Evolutionary conservation across 306 rosid species (phyloP).

Genomic region (Lathyrus oleraceus): DNA sequence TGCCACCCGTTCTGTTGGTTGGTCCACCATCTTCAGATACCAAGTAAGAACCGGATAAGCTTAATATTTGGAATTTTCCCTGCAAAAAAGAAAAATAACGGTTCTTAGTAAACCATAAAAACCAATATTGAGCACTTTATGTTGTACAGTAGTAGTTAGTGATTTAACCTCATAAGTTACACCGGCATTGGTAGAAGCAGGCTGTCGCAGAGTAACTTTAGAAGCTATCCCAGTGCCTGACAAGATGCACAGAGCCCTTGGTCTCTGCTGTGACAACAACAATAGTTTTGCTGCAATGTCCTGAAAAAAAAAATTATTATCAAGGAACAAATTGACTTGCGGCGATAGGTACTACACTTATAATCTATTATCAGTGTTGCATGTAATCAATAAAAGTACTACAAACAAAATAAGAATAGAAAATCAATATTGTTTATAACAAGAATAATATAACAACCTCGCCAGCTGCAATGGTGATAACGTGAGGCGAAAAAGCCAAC

Average conservation of each 20-base stretch:
- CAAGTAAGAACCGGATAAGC: slow-evolving; percentile 94
- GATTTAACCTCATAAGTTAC: slow-evolving; percentile 71
- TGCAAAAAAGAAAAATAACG: slow-evolving; percentile 34
- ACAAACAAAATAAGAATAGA: slow-evolving; percentile 1
- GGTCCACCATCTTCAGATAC: slow-evolving; percentile 95
- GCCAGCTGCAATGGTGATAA: slow-evolving; percentile 73
- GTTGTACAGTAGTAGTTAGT: neutral
- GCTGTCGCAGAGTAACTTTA: slow-evolving; percentile 78
- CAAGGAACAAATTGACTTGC: slow-evolving; percentile 34
- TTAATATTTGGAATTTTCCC: slow-evolving; percentile 91
- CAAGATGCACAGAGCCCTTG: slow-evolving; percentile 89
- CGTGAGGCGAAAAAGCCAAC: slow-evolving; percentile 92
- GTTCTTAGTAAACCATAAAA: slow-evolving; percentile 16
- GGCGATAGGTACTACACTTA: neutral
- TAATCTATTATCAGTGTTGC: slow-evolving; percentile 2
- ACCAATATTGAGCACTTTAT: slow-evolving; percentile 1
- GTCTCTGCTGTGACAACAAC: slow-evolving; percentile 85
- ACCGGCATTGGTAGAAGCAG: slow-evolving; percentile 78
- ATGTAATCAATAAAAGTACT: neutral
- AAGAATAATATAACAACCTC: slow-evolving; percentile 60
- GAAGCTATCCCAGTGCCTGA: slow-evolving; percentile 86
- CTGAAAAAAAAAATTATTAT: slow-evolving; percentile 45
- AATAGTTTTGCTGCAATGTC: slow-evolving; percentile 83
- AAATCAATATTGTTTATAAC: slow-evolving; percentile 11
- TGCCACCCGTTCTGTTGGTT: slow-evolving; percentile 75